These are phyloP conservation scores for Trametes punicea DNA, from an alignment of 768 basidiomycete species.

Conservation along the genomic window DNA sequence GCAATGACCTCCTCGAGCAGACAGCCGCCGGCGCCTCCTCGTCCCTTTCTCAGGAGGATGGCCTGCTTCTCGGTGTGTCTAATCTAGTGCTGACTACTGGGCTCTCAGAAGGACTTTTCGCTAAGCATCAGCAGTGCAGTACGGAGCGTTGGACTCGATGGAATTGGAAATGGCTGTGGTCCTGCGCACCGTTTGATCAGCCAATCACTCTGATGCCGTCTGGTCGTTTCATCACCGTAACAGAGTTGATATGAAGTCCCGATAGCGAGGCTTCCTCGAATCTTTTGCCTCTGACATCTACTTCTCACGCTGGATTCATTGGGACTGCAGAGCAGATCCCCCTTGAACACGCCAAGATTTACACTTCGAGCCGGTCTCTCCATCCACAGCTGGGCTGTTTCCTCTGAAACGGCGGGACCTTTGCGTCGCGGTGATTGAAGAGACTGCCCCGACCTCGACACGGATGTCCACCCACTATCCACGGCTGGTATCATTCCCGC, in stretches of 20 bases:
- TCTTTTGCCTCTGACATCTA: slow-evolving; percentile 4
- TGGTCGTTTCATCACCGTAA: slow-evolving; percentile 5
- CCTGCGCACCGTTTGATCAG: not conserved
- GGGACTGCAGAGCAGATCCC: not conserved
- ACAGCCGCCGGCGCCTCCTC: no score
- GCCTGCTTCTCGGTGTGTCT: no score
- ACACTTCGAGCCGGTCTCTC: slow-evolving; percentile 28
- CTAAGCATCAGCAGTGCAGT: no score
- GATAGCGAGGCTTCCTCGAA: slow-evolving; percentile 1
- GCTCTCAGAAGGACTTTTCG: no score
- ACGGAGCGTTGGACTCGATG: no score
- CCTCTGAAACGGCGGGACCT: slow-evolving; percentile 2
- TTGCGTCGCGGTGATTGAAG: slow-evolving; percentile 2
- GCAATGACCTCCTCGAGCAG: no score
- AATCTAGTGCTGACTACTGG: no score
- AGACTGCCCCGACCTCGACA: not conserved
- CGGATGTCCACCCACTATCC: slow-evolving; percentile 12
- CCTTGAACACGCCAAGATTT: slow-evolving; percentile 7
- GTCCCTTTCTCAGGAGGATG: no score
- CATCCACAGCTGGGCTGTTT: slow-evolving; percentile 22
- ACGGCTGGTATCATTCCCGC: not conserved
- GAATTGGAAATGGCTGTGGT: no score
- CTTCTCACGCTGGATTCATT: no score
- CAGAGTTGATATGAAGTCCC: not conserved
- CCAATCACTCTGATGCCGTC: slow-evolving; percentile 8